These are phyloP conservation scores for Zygotorulaspora chibaensis DNA, from an alignment of 805 yeast species.

Conservation along the genomic window DNA sequence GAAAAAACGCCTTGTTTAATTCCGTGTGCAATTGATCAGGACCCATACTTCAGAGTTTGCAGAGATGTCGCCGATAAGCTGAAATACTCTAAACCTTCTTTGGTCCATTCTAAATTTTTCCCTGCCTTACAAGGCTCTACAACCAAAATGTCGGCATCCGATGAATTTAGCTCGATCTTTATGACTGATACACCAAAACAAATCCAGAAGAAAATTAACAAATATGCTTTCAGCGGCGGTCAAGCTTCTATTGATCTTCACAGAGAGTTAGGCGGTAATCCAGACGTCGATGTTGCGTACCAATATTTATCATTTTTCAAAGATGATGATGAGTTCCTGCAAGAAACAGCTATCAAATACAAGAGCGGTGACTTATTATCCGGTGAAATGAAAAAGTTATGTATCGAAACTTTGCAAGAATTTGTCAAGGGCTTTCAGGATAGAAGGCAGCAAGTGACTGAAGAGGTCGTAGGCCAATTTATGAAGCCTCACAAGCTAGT, in stretches of 20 bases:
- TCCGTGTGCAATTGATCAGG: constrained; percentile 99
- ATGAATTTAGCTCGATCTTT: constrained; percentile 84
- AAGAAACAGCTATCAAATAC: constrained; percentile 58
- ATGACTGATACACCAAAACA: constrained; percentile 93
- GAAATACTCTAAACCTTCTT: constrained; percentile 83
- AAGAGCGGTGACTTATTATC: constrained; percentile 77
- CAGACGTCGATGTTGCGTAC: constrained; percentile 91
- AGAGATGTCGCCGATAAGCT: constrained; percentile 96
- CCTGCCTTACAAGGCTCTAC: constrained; percentile 97
- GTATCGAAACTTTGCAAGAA: constrained; percentile 74
- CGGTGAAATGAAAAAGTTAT: constrained; percentile 88
- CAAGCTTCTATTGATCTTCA: constrained; percentile 84
- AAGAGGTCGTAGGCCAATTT: constrained; percentile 56
- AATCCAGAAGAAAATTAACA: constrained; percentile 90
- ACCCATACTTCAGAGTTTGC: constrained; percentile 95
- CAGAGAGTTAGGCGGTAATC: constrained; percentile 84
- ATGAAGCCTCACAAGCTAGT: constrained; percentile 82
- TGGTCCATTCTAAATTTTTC: constrained; percentile 92
- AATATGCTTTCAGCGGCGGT: constrained; percentile 96
- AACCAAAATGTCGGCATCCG: constrained; percentile 95
- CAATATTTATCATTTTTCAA: constrained; percentile 88
- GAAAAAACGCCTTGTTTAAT: constrained; percentile 91
- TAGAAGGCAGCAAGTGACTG: constrained; percentile 62
- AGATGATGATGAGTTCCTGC: constrained; percentile 80
- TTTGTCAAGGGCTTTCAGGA: constrained; percentile 81